Evolutionary conservation across 257 asterid species (phyloP).

Genomic region (Capsicum pubescens): DNA sequence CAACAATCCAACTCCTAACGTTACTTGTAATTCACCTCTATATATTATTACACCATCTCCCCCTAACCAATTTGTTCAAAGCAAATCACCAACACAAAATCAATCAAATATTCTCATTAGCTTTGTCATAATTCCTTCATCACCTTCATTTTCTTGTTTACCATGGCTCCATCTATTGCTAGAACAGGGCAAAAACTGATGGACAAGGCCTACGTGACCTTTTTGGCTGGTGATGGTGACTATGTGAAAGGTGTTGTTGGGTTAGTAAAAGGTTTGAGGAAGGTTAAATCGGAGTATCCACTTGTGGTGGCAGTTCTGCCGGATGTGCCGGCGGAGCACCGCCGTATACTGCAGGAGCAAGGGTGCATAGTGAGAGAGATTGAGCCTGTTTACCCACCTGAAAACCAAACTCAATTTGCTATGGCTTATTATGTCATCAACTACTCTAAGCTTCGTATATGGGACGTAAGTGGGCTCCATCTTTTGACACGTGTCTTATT

Average conservation of each 20-base stretch:
- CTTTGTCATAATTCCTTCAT: background rate
- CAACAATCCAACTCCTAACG: background rate
- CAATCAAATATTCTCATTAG: background rate
- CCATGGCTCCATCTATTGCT: background rate
- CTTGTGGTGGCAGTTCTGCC: constrained; percentile 58
- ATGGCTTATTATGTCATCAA: constrained; percentile 60
- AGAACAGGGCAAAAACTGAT: background rate
- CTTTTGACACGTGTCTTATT: background rate
- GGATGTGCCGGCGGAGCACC: constrained; percentile 57
- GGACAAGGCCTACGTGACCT: constrained; percentile 38
- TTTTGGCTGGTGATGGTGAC: constrained; percentile 56
- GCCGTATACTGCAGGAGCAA: constrained; percentile 47
- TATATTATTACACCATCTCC: background rate
- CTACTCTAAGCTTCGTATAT: constrained; percentile 59
- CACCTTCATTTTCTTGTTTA: background rate
- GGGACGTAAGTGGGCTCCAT: constrained; percentile 46
- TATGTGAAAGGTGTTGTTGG: constrained; percentile 35
- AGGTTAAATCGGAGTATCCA: constrained; percentile 48
- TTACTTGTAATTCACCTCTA: background rate
- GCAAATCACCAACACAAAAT: background rate
- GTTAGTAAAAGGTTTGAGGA: constrained; percentile 53
- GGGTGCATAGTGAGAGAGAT: constrained; percentile 56
- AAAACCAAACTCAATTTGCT: constrained; percentile 52
- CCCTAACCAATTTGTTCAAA: background rate
- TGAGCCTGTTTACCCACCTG: constrained; percentile 53